Evolutionary conservation across 2,329 filamentous ascomycete species (phyloP).

Genomic region (Sarocladium kiliense): DNA sequence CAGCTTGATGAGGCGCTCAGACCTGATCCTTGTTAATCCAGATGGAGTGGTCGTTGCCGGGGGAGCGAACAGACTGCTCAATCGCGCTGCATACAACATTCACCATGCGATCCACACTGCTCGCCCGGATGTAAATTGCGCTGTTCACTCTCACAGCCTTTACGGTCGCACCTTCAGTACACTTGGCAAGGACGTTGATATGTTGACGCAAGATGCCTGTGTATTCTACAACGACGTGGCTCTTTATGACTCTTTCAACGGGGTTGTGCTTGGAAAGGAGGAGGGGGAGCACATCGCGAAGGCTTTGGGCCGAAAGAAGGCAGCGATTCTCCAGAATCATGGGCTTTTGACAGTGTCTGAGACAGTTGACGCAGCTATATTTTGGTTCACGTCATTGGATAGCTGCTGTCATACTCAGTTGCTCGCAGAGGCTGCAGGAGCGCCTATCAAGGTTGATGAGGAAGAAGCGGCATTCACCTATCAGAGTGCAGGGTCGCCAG

Average conservation of each 20-base stretch:
- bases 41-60: constrained; percentile 59
- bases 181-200: constrained; percentile 60
- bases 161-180: constrained; percentile 62
- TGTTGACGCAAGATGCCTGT: constrained; percentile 62
- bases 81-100: constrained; percentile 65
- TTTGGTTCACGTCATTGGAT: constrained; percentile 63
- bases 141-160: constrained; percentile 62
- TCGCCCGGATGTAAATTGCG: constrained; percentile 58
- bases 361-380: constrained; percentile 68
- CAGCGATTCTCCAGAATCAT: constrained; percentile 63
- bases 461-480: constrained; percentile 31
- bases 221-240: constrained; percentile 55
- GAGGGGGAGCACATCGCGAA: constrained; percentile 58
- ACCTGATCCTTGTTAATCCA: constrained; percentile 64
- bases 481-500: not conserved
- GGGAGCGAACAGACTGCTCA: constrained; percentile 46
- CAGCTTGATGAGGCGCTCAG: constrained; percentile 57
- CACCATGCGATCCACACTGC: constrained; percentile 62
- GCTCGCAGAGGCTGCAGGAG: constrained; percentile 54
- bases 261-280: constrained; percentile 49
- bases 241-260: constrained; percentile 53
- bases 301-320: constrained; percentile 53
- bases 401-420: constrained; percentile 63
- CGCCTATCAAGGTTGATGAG: constrained; percentile 30
- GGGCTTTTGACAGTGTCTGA: constrained; percentile 61